Percentiles rank a stretch among this genome's conserved stretches.
Conservation (phyloP, 495 filamentous ascomycete genomes). For the Neurospora discreta region DNA sequence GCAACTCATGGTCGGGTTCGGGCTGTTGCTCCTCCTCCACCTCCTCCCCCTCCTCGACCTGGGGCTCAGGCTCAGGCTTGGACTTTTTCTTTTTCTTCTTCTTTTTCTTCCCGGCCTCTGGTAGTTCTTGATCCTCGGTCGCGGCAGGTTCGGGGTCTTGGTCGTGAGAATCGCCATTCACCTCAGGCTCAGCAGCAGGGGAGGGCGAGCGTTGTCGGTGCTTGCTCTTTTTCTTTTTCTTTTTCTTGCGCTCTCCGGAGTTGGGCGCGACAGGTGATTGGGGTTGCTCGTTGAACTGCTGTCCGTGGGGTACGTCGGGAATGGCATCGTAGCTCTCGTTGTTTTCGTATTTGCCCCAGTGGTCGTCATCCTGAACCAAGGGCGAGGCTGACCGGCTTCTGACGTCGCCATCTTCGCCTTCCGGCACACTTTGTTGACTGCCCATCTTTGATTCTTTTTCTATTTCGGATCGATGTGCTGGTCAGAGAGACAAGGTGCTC, state of each 20-base stretch:
- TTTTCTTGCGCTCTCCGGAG: background rate
- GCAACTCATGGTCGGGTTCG: background rate
- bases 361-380: background rate
- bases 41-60: background rate
- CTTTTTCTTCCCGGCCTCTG: background rate
- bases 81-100: background rate
- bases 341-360: background rate
- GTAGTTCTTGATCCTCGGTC: background rate
- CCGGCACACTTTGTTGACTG: background rate
- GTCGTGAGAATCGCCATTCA: background rate
- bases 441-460: background rate
- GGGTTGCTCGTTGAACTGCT: background rate
- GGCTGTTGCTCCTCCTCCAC: background rate
- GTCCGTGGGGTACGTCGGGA: background rate
- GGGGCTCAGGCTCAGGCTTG: background rate
- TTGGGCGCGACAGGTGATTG: background rate
- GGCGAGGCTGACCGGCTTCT: background rate
- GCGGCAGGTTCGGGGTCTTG: background rate
- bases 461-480: background rate
- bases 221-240: background rate
- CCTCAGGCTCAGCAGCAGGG: background rate
- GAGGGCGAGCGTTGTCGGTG: background rate
- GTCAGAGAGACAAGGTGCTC: background rate
- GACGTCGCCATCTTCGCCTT: background rate
- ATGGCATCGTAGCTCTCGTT: background rate